Conservation (phyloP, 2,329 filamentous ascomycete genomes). For the Aureobasidium vineae region DNA sequence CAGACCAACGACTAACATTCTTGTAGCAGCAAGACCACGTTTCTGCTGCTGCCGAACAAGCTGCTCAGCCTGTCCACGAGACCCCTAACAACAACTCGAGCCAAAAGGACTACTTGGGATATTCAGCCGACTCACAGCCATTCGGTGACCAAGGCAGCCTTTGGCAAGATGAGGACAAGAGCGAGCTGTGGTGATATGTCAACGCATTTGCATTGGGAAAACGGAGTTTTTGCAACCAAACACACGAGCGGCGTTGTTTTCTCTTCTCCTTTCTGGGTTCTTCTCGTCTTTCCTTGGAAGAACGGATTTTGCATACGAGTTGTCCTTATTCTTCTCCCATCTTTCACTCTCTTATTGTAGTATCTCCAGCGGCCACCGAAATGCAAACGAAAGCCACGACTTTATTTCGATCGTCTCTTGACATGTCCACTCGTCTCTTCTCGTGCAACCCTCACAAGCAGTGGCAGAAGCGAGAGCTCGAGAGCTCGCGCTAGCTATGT, state of each 20-base stretch:
- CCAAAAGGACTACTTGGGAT: slow-evolving; percentile 37
- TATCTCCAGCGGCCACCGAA: not conserved
- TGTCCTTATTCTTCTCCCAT: not conserved
- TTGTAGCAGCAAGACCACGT: not conserved
- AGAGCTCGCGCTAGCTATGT: not conserved
- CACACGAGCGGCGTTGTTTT: slow-evolving; percentile 2
- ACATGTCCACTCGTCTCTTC: not conserved
- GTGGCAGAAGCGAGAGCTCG: not conserved
- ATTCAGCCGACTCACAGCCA: slow-evolving; percentile 34
- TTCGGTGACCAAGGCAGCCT: slow-evolving; percentile 33
- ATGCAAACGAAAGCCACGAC: not conserved
- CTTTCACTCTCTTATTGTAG: not conserved
- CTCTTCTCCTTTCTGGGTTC: not conserved
- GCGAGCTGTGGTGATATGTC: slow-evolving; percentile 12
- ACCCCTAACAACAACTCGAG: slow-evolving; percentile 12
- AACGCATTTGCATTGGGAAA: slow-evolving; percentile 13
- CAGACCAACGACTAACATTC: not conserved
- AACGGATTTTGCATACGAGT: not conserved
- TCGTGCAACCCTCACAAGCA: not conserved
- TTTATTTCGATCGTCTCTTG: not conserved
- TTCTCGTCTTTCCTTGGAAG: not conserved
- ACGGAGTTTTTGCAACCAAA: slow-evolving; percentile 3
- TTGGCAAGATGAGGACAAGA: slow-evolving; percentile 36
- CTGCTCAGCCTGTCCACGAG: not conserved
- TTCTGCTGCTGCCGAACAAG: not conserved